Conservation (phyloP, 257 asterid species). For the Pogostemon cablin region DNA sequence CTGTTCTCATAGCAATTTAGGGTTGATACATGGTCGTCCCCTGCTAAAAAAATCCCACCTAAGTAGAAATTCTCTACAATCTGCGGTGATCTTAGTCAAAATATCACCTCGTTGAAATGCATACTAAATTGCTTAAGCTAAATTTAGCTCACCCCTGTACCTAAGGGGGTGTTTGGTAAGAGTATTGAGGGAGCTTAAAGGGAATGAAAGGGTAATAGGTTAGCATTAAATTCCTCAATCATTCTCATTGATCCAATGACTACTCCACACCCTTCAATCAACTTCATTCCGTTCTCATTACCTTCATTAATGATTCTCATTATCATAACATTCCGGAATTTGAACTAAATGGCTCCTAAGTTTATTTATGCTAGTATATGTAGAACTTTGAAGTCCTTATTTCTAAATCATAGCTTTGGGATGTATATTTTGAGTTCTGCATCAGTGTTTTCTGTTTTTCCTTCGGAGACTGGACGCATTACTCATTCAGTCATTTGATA, state of each 20-base stretch:
- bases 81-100: not conserved
- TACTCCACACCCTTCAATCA: not conserved
- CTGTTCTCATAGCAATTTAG: not conserved
- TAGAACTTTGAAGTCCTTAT: not conserved
- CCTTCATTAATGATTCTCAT: too few species aligned
- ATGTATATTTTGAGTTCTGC: not conserved
- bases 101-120: constrained; percentile 21
- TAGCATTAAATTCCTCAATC: too few species aligned
- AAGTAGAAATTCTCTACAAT: not conserved
- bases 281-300: too few species aligned
- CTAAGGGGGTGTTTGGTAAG: too few species aligned
- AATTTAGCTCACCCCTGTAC: not conserved
- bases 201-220: too few species aligned
- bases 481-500: not conserved
- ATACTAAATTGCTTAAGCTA: constrained; percentile 10
- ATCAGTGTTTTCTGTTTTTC: not conserved
- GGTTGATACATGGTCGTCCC: not conserved
- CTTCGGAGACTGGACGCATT: constrained; percentile 1
- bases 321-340: too few species aligned
- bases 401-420: not conserved
- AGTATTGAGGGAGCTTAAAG: too few species aligned
- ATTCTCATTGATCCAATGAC: not conserved
- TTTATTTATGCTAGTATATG: too few species aligned
- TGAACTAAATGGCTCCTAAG: too few species aligned
- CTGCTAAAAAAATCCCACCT: not conserved